These are phyloP conservation scores for Paraglomus occultum DNA, from an alignment of 192 early-diverging fungal genomes.

Conservation along the genomic window DNA sequence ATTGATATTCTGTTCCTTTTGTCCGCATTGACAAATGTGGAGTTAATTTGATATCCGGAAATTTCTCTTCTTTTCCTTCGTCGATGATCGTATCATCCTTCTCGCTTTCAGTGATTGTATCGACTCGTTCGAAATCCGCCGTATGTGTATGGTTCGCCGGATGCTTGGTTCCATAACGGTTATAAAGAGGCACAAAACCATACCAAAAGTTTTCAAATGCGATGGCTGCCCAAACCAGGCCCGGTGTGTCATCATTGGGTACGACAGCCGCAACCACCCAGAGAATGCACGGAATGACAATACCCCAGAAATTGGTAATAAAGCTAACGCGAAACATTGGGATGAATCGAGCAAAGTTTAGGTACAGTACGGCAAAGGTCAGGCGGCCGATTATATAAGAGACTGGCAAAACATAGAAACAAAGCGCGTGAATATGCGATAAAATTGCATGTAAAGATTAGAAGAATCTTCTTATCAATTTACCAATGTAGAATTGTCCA, in stretches of 20 bases:
- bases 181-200: not conserved
- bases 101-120: not conserved
- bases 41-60: not conserved
- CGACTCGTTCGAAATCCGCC: not conserved
- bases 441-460: too few species aligned
- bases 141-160: slow-evolving; percentile 1
- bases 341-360: not conserved
- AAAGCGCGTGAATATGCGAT: not conserved
- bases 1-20: slow-evolving; percentile 21
- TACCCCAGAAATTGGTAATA: slow-evolving; percentile 10
- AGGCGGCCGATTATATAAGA: slow-evolving; percentile 11
- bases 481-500: not conserved
- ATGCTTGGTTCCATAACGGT: slow-evolving; percentile 5
- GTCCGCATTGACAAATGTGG: slow-evolving; percentile 24
- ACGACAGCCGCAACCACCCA: slow-evolving; percentile 13
- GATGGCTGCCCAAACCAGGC: not conserved
- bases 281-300: slow-evolving; percentile 16
- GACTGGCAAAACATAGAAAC: not conserved
- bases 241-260: not conserved
- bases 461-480: not conserved
- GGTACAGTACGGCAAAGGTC: not conserved
- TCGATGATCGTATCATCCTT: not conserved
- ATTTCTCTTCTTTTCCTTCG: not conserved
- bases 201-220: slow-evolving; percentile 9
- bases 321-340: slow-evolving; percentile 22